These are phyloP conservation scores for Chaetomium strumarium DNA, from an alignment of 2,329 filamentous ascomycete genomes.

Conservation along the genomic window DNA sequence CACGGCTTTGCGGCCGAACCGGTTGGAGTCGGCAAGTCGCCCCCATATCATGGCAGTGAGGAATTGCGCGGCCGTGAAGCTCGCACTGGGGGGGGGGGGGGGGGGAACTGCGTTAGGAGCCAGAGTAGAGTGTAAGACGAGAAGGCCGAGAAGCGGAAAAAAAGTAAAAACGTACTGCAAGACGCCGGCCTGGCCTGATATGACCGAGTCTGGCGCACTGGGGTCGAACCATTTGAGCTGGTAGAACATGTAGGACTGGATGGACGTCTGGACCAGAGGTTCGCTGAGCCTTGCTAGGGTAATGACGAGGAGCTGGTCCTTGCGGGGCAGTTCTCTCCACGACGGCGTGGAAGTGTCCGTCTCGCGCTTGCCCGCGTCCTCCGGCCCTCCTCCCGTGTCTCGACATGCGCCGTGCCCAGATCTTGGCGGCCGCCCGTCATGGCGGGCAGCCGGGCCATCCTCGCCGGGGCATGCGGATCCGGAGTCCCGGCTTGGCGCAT, in stretches of 20 bases:
- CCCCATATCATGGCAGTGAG: slow-evolving; percentile 81
- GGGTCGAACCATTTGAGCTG: slow-evolving; percentile 73
- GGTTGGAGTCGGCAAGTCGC: slow-evolving; percentile 56
- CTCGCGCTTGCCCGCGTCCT: no score
- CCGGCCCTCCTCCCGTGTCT: no score
- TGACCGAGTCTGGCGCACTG: slow-evolving; percentile 51
- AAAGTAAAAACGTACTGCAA: slow-evolving; percentile 51
- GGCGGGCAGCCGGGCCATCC: no score
- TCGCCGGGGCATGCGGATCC: no score
- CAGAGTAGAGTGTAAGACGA: not conserved
- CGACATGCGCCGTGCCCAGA: no score
- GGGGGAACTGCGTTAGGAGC: not conserved
- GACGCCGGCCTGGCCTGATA: slow-evolving; percentile 71
- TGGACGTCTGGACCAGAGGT: slow-evolving; percentile 11
- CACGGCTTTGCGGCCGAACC: slow-evolving; percentile 68
- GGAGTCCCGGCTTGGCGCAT: no score
- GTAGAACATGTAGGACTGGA: slow-evolving; percentile 75
- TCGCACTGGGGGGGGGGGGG: no score
- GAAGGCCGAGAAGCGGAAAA: not conserved
- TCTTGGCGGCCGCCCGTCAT: no score
- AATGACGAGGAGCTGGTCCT: slow-evolving; percentile 70
- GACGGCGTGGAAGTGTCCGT: slow-evolving; percentile 28
- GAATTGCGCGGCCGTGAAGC: slow-evolving; percentile 78
- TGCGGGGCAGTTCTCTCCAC: slow-evolving; percentile 70
- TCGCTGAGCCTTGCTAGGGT: slow-evolving; percentile 71